A percentile compares a stretch with the other conserved stretches of the same genome.
These are phyloP conservation scores for Omphalotus olearius DNA, from an alignment of 1,284 basidiomycete genomes.

Conservation along the genomic window DNA sequence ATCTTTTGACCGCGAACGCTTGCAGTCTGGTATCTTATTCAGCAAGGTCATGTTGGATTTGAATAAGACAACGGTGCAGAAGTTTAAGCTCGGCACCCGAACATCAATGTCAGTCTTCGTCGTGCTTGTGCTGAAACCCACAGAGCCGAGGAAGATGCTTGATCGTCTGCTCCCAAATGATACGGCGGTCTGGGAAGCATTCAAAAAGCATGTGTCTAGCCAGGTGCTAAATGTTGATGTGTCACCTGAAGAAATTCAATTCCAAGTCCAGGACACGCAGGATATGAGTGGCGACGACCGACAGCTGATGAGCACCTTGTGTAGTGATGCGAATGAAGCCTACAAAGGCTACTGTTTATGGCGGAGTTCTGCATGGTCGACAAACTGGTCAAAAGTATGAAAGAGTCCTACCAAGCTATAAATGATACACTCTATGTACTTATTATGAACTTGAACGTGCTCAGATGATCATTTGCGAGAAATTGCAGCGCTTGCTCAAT, in stretches of 20 bases:
- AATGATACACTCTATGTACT: too few species aligned
- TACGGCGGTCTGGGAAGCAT: neutral
- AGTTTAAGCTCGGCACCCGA: slow-evolving; percentile 25
- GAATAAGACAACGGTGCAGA: slow-evolving; percentile 18
- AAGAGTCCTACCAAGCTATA: too few species aligned
- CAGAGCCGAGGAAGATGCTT: neutral
- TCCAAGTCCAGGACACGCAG: neutral
- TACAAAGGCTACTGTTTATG: neutral
- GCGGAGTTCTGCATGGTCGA: too few species aligned
- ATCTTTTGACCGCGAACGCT: slow-evolving; percentile 25
- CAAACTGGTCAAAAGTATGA: too few species aligned
- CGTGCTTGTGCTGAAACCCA: slow-evolving; percentile 20
- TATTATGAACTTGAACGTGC: too few species aligned
- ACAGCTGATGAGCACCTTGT: neutral
- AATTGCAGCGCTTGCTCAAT: too few species aligned
- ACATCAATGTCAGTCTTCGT: slow-evolving; percentile 26
- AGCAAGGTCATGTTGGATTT: slow-evolving; percentile 1
- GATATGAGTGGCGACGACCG: too few species aligned
- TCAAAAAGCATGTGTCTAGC: neutral
- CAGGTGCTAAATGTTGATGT: neutral
- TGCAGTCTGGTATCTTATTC: slow-evolving; percentile 22
- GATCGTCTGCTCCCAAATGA: neutral
- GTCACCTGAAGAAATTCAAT: too few species aligned
- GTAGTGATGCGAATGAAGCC: neutral
- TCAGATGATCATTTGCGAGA: too few species aligned